Percentiles rank a stretch among this genome's conserved stretches.
Evolutionary conservation across 176 grass and related monocot species (phyloP).

Genomic region (Oryza meridionalis): DNA sequence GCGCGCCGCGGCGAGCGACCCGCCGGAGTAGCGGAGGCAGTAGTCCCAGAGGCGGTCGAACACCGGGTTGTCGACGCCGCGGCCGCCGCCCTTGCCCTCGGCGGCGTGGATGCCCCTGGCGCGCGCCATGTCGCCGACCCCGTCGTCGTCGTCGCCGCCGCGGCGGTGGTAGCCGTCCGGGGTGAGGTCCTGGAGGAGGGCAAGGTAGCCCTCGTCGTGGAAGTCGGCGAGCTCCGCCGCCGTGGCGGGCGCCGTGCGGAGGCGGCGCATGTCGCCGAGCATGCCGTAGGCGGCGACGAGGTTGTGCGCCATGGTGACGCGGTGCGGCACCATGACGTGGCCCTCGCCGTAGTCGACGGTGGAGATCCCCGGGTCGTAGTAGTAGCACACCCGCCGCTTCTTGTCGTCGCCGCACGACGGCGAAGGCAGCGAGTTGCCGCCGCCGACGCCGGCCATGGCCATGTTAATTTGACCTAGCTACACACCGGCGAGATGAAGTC

Average conservation of each 20-base stretch:
- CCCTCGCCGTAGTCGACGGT: constrained; percentile 58
- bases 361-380: constrained; percentile 64
- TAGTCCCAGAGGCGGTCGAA: constrained; percentile 58
- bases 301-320: constrained; percentile 63
- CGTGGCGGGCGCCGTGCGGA: constrained; percentile 39
- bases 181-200: constrained; percentile 44
- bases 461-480: background rate
- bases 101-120: constrained; percentile 8
- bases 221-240: constrained; percentile 50
- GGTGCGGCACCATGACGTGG: constrained; percentile 71
- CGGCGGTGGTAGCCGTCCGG: constrained; percentile 33
- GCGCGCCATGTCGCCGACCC: background rate
- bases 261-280: constrained; percentile 42
- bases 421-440: constrained; percentile 60
- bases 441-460: constrained; percentile 25
- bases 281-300: constrained; percentile 56
- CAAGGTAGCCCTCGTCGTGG: constrained; percentile 51
- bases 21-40: constrained; percentile 59
- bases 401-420: constrained; percentile 46
- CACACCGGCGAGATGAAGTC: no score
- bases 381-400: constrained; percentile 78
- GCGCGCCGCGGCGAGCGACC: constrained; percentile 51
- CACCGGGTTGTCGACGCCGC: constrained; percentile 47
- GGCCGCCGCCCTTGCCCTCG: background rate
- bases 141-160: background rate